Evolutionary conservation across 2,329 filamentous ascomycete species (phyloP).

Genomic region (Cytospora paraplurivora): DNA sequence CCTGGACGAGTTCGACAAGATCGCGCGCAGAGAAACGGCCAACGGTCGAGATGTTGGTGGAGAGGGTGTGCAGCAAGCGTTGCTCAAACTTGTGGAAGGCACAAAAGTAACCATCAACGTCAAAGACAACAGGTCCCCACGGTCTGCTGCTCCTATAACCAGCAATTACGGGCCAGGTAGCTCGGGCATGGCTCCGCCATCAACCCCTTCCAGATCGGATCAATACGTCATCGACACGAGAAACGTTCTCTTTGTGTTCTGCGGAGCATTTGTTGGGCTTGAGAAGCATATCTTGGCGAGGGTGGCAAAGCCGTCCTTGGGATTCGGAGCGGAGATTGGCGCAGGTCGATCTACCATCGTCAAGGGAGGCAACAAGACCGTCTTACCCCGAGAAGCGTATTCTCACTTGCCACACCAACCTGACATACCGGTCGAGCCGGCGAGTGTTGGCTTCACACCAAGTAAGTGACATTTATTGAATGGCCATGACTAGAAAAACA

Average conservation of each 20-base stretch:
- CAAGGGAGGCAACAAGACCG: constrained; percentile 52
- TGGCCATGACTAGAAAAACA: background rate
- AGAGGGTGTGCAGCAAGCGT: constrained; percentile 93
- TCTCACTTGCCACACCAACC: constrained; percentile 59
- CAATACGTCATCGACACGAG: constrained; percentile 83
- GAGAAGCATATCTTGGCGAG: constrained; percentile 85
- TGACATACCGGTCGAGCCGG: constrained; percentile 36
- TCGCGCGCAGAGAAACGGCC: constrained; percentile 81
- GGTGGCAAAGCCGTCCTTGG: constrained; percentile 83
- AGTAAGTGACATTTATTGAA: constrained; percentile 15
- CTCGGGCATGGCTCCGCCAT: constrained; percentile 48
- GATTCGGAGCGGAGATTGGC: constrained; percentile 81
- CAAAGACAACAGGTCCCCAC: constrained; percentile 70
- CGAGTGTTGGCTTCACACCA: constrained; percentile 49
- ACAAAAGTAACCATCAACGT: constrained; percentile 91
- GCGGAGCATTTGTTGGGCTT: constrained; percentile 89
- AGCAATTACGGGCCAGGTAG: constrained; percentile 53
- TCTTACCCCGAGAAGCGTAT: constrained; percentile 66
- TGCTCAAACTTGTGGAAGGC: constrained; percentile 94
- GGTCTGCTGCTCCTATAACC: constrained; percentile 54
- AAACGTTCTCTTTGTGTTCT: constrained; percentile 97
- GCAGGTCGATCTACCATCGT: constrained; percentile 45
- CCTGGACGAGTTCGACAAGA: constrained; percentile 96
- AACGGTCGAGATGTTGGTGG: constrained; percentile 94
- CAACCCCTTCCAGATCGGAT: constrained; percentile 55